phyloP scores from a whole-genome alignment of 1,284 basidiomycete genomes.

The Sanghuangporus baumii region DNA sequence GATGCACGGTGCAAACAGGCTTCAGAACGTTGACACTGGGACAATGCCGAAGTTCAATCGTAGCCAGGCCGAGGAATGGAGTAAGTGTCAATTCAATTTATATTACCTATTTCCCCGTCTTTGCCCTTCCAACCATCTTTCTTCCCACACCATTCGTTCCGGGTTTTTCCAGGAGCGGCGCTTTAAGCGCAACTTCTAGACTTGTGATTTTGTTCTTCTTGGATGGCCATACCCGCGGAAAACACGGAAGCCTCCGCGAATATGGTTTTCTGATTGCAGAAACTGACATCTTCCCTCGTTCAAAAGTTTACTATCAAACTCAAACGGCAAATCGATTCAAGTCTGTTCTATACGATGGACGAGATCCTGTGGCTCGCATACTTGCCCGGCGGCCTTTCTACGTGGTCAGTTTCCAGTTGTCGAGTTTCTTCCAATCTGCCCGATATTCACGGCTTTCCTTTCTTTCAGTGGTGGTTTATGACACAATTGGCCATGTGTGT shows the following conservation, averaged over 20 bases:
- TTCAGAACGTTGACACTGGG: slow-evolving; percentile 30
- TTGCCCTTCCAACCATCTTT: background rate
- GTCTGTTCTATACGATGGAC: slow-evolving; percentile 41
- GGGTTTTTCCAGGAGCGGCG: background rate
- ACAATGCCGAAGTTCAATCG: slow-evolving; percentile 48
- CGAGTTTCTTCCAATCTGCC: background rate
- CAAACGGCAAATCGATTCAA: slow-evolving; percentile 53
- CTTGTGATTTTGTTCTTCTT: background rate
- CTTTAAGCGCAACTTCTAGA: background rate
- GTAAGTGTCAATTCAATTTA: slow-evolving; percentile 36
- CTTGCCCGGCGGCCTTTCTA: slow-evolving; percentile 63
- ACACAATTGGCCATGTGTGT: slow-evolving; percentile 57
- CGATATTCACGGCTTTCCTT: background rate
- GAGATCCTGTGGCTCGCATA: slow-evolving; percentile 42
- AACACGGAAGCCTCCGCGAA: background rate
- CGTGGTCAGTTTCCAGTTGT: slow-evolving; percentile 25
- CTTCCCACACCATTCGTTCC: background rate
- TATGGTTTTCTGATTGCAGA: background rate
- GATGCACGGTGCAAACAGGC: slow-evolving; percentile 25
- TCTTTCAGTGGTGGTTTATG: slow-evolving; percentile 51
- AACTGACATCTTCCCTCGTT: background rate
- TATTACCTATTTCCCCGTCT: slow-evolving; percentile 2
- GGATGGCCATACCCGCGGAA: background rate
- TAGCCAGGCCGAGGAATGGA: slow-evolving; percentile 68
- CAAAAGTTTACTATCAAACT: slow-evolving; percentile 57